Conservation (phyloP, 2,329 filamentous ascomycete species). For the Colletotrichum noveboracense region DNA sequence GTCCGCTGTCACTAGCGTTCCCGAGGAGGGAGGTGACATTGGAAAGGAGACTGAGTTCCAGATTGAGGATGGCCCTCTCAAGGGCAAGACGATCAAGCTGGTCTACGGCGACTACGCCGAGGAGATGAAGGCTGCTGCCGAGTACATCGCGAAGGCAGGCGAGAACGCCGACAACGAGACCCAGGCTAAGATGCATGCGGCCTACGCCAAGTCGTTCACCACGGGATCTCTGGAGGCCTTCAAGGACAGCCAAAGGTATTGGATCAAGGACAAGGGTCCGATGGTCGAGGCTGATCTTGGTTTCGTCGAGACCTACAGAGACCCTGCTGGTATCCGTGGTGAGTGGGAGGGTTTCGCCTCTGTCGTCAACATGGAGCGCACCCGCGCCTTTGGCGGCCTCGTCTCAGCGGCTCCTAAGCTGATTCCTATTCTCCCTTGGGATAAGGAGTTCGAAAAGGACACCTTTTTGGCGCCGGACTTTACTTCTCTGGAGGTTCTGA, state of each 20-base stretch:
- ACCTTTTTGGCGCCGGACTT: conserved; percentile 96
- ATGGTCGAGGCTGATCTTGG: conserved; percentile 82
- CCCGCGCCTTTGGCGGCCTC: conserved; percentile 83
- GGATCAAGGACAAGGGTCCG: conserved; percentile 84
- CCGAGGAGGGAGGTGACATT: conserved; percentile 69
- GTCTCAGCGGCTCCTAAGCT: conserved; percentile 81
- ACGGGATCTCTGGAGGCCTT: conserved; percentile 77
- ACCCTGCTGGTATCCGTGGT: conserved; percentile 79
- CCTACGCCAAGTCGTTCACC: conserved; percentile 78
- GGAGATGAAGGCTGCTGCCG: conserved; percentile 73
- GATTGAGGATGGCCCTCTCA: conserved; percentile 62
- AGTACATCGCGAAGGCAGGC: conserved; percentile 71
- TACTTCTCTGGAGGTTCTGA: conserved; percentile 89
- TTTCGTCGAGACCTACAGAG: conserved; percentile 86
- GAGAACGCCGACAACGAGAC: conserved; percentile 75
- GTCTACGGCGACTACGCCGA: conserved; percentile 77
- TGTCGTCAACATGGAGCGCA: conserved; percentile 88
- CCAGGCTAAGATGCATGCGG: conserved; percentile 74
- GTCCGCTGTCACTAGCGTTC: conserved; percentile 66
- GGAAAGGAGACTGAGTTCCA: conserved; percentile 68
- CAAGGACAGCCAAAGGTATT: conserved; percentile 80
- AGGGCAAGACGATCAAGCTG: conserved; percentile 72
- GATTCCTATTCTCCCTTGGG: conserved; percentile 91
- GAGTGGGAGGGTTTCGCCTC: conserved; percentile 89
- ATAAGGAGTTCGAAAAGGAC: conserved; percentile 90